Percentiles rank a stretch among this genome's conserved stretches.
Evolutionary conservation across 2,329 filamentous ascomycete species (phyloP).

Genomic region (Paradendryphiella salina): DNA sequence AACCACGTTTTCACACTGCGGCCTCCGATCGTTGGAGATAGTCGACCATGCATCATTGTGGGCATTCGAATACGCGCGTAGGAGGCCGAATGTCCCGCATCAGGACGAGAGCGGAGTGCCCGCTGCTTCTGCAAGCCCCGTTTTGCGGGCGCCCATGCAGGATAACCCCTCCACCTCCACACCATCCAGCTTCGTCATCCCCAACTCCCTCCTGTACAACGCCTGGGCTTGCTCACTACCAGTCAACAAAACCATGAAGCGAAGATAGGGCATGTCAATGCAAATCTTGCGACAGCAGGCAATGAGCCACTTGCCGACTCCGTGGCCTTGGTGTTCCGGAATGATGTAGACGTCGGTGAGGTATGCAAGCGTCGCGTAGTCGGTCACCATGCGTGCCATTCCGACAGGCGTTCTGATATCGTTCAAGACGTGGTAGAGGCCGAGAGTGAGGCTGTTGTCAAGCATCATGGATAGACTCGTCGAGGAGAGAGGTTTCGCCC

Average conservation of each 20-base stretch:
- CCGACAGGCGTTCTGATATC: conserved; percentile 54
- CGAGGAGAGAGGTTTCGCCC: conserved; percentile 33
- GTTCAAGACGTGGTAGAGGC: conserved; percentile 26
- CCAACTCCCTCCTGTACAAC: conserved; percentile 35
- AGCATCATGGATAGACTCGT: conserved; percentile 31
- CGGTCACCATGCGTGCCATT: conserved; percentile 67
- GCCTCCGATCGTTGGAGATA: conserved; percentile 26
- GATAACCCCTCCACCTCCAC: conserved; percentile 24
- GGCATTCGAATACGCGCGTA: conserved; percentile 1
- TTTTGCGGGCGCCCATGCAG: conserved; percentile 33
- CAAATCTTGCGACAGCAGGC: conserved; percentile 61
- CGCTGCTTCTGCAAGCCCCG: conserved; percentile 21
- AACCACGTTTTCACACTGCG: conserved; percentile 25
- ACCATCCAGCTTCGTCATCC: conserved; percentile 31
- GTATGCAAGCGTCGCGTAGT: conserved; percentile 69
- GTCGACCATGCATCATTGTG: conserved; percentile 22
- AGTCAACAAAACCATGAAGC: conserved; percentile 45
- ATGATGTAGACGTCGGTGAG: conserved; percentile 70
- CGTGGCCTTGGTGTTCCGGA: conserved; percentile 61
- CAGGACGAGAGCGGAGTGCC: conserved; percentile 5
- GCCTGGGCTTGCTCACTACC: conserved; percentile 29
- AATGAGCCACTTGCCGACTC: conserved; percentile 68
- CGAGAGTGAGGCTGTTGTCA: conserved; percentile 41
- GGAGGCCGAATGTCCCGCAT: conserved; percentile 11
- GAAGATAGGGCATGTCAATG: conserved; percentile 61